Evolutionary conservation across 2,329 filamentous ascomycete species (phyloP), one percentile per base, ranked within the genome.

Genomic region (Samsoniella hepiali): DNA sequence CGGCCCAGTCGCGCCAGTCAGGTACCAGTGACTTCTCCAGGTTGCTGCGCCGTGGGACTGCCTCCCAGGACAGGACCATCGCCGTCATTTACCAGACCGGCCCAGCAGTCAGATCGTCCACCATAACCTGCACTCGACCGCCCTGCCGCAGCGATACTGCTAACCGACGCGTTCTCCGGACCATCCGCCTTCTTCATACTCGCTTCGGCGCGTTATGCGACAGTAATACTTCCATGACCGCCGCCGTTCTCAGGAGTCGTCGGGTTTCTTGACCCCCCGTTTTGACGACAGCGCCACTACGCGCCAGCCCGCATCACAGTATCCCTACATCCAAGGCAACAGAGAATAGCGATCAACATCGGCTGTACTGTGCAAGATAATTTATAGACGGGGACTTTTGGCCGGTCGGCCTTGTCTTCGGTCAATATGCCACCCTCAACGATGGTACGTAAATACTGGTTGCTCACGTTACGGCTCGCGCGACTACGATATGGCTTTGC

Each of bases 361-460:
- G 29, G 17, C 17, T 51, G 32, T 32, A 51, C 29, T 57, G 53
- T 51, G 34, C 34, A 5, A 50, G 40, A 51, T 10, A 22, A 32
- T 11, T 32, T 9, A 49, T n/a, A 54, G 69, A 65, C 70, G 71
- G 70, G 68, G 69, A 67, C 68, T 66, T 66, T 69, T 68, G 72
- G 73, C 70, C 71, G 69, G 70, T 67, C 71, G 71, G 75, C 74
- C 73, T 74, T 73, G 65, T 65, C 67, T 67, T 72, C 73, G 77
- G 76, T 73, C 72, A 68, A 68, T 65, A 68, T 69, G 69, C 68
- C 74, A 71, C 73, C 71, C 74, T 77, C 75, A 76, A 82, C 82
- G 79, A 82, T 82, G 80, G 80, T 82, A 74, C 72, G 80, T 81
- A 50, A 22, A 22, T 22, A 22, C 56, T 58, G 32, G 29, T 15